Evolutionary conservation across 805 yeast genomes (phyloP), one percentile per base, ranked within the genome.

Genomic region (Metschnikowia cubensis): DNA sequence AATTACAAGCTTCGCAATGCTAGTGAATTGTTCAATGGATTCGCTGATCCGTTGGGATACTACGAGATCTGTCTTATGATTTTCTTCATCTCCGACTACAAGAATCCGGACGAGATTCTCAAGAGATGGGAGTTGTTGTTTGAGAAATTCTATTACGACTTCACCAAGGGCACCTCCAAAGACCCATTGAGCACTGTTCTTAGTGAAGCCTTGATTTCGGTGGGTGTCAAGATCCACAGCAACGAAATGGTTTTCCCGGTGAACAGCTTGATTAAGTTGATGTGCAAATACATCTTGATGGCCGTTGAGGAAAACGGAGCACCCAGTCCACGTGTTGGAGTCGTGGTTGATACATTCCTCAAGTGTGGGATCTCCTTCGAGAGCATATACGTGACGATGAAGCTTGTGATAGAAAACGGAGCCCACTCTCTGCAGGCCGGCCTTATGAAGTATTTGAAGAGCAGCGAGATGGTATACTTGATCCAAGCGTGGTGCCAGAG

Each of bases 1-100:
- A 81, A 87, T 62, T 80, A 76, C 36, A 78, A 79, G 61, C 81
- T 94, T 33, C 70, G 85, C 59, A 78, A 85, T 3, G 81, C 90
- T 32, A 84, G 87, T 59, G 94, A 87, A 50, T 71, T 94, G 47
- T 92, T 83, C 73, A 92, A 94, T 69, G 85, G 82, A 55, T 92
- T 77, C 67, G 89, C 96, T 11, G 91, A 87, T 59, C 96, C 96
- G 21, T 71, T 91, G 53, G 92, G 92, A 6, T 92, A 91, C 63
- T 83, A 84, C 66, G 96, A 88, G 58, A 74, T 92, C 45, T 86
- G 96, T 53, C 74, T 91, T 51, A 68, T 81, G 37, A 83, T 90
- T 14, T 88, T 87, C 74, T 87, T 88, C 62, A 80, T 86, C 13
- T 84, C 97, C 2, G 97, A 92, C 62, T 85, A 85, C 66, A 81